These are phyloP conservation scores for Anthracocystis setariae DNA, from an alignment of 1,284 basidiomycete species.

Conservation along the genomic window DNA sequence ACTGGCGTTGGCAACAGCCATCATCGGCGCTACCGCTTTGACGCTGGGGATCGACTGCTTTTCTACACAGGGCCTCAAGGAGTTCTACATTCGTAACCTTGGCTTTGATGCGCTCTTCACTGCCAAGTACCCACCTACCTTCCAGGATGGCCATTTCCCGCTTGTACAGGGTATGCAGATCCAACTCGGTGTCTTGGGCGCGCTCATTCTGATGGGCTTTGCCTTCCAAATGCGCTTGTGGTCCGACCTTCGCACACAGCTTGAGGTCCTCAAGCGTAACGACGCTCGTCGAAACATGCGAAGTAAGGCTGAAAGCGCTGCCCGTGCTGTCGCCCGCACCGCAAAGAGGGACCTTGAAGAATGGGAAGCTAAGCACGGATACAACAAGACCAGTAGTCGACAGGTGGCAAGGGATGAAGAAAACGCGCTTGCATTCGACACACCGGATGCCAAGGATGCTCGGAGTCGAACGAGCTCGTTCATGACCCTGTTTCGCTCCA, in stretches of 20 bases:
- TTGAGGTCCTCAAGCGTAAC: slow-evolving; percentile 81
- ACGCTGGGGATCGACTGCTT: slow-evolving; percentile 94
- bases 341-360: slow-evolving; percentile 77
- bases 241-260: slow-evolving; percentile 78
- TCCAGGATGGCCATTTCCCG: slow-evolving; percentile 73
- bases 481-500: slow-evolving; percentile 32
- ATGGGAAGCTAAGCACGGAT: slow-evolving; percentile 87
- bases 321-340: slow-evolving; percentile 77
- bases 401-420: slow-evolving; percentile 21
- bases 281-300: slow-evolving; percentile 77
- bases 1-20: slow-evolving; percentile 76
- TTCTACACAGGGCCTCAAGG: slow-evolving; percentile 77
- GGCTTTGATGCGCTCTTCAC: slow-evolving; percentile 81
- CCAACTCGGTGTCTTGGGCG: slow-evolving; percentile 85
- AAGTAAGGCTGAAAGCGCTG: slow-evolving; percentile 79
- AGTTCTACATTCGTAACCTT: slow-evolving; percentile 94
- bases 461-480: slow-evolving; percentile 34
- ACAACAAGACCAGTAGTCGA: slow-evolving; percentile 50
- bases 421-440: slow-evolving; percentile 2
- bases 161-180: slow-evolving; percentile 91
- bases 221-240: slow-evolving; percentile 82
- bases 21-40: slow-evolving; percentile 90
- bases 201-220: slow-evolving; percentile 76
- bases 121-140: slow-evolving; percentile 46
- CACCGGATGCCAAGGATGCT: slow-evolving; percentile 13